Conservation (phyloP, 2,329 filamentous ascomycete species). For the Didymosphaeria variabile region DNA sequence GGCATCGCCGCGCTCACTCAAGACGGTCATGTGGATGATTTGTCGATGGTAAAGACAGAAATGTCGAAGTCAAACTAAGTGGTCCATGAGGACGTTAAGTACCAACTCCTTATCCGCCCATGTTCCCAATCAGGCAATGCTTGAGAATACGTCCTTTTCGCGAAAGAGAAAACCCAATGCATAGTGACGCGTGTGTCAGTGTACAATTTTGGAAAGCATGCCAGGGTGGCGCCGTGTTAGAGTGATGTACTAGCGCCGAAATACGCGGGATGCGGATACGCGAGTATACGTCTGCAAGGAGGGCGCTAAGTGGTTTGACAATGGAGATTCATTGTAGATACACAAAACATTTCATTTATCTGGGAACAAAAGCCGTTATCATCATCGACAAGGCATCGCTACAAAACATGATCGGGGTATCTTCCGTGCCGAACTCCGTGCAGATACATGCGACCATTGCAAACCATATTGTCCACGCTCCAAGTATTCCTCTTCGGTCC, state of each 20-base stretch:
- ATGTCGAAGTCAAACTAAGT: not conserved
- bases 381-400: not conserved
- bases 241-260: not conserved
- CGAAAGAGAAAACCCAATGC: not conserved
- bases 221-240: not conserved
- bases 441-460: too few relatives aligned
- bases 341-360: not conserved
- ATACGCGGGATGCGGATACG: slow-evolving; percentile 8
- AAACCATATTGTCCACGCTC: too few relatives aligned
- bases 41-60: not conserved
- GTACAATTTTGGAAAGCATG: not conserved
- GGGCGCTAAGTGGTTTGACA: not conserved
- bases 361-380: not conserved
- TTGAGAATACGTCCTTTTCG: slow-evolving; percentile 4
- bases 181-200: not conserved
- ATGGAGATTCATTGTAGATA: not conserved
- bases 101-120: not conserved
- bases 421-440: not conserved
- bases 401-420: not conserved
- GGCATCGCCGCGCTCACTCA: slow-evolving; percentile 16
- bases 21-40: not conserved
- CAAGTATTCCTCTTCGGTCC: too few relatives aligned
- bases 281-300: slow-evolving; percentile 3
- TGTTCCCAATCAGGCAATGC: not conserved
- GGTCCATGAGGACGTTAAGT: not conserved